Evolutionary conservation across 805 yeast genomes (phyloP), one percentile per base, ranked within the genome.

Genomic region (Sugiyamaella chiloensis): DNA sequence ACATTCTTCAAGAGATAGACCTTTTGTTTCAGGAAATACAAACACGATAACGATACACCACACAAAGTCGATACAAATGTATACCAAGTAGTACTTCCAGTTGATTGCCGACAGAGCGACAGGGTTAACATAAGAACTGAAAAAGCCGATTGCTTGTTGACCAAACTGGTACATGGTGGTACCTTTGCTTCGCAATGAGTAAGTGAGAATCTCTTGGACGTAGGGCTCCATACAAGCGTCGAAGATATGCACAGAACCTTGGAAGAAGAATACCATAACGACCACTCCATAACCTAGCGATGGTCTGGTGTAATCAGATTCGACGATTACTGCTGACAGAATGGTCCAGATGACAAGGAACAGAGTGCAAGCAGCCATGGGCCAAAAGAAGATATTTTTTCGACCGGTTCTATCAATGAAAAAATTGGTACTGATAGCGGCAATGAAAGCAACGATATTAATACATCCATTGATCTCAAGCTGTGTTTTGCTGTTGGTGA

Each of bases 51-150:
- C 45, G 8, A 58, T 50, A 34, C 65, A 52, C 44, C 47, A 40
- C 17, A 36, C 44, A 16, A 34, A 34, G 11, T 19, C 19, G 37
- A 34, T 21, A 4, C 20, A 12, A 24, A 34, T 21, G 40, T 47
- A 60, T 2, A 73, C 73, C 49, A 73, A 67, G 53, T 72, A 73
- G 63, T 72, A 73, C 54, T 68, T 71, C 72, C 73, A 73, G 29
- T 60, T 62, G 42, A 73, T 66, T 24, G 67, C 65, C 29, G 60
- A 70, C 64, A 71, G 60, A 36, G 72, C 76, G 56, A 67, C 55
- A 11, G 71, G 69, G 41, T 67, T 68, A 17, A 65, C 68, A 41
- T 57, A 67, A 40, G 61, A 60, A 36, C 63, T 61, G 50, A 61
- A 65, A 20, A 61, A 29, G 4, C 36, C 32, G 14, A 40, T 26